These are phyloP conservation scores for Alternaria burnsii DNA, from an alignment of 2,329 filamentous ascomycete genomes.

Conservation along the genomic window DNA sequence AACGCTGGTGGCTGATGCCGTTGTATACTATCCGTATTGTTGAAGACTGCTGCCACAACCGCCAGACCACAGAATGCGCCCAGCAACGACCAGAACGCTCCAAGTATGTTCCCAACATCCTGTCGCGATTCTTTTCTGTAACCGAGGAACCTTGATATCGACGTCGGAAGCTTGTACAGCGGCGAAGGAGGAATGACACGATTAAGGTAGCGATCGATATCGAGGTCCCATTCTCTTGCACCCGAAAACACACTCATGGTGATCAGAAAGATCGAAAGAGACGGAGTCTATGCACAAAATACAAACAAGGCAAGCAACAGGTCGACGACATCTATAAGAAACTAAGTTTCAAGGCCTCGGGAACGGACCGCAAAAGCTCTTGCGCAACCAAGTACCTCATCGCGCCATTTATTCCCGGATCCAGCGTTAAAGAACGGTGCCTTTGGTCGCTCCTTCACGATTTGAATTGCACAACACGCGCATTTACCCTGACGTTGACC, in stretches of 20 bases:
- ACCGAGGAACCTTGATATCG: constrained; percentile 71
- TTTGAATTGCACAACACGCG: background rate
- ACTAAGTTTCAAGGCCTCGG: background rate
- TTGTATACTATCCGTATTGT: constrained; percentile 50
- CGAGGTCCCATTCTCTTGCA: constrained; percentile 62
- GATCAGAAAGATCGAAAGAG: background rate
- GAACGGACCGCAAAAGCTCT: background rate
- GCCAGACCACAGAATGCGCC: constrained; percentile 57
- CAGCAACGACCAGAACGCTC: constrained; percentile 54
- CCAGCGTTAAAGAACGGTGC: background rate
- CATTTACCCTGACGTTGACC: constrained; percentile 3
- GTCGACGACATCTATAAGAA: background rate
- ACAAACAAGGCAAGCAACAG: background rate
- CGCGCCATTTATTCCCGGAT: background rate
- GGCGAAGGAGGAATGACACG: constrained; percentile 72
- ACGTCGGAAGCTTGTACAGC: constrained; percentile 69
- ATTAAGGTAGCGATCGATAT: constrained; percentile 81
- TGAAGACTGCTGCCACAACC: constrained; percentile 54
- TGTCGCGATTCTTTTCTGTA: constrained; percentile 50
- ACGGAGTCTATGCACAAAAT: background rate
- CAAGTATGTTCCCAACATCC: constrained; percentile 54
- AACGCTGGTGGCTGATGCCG: constrained; percentile 53
- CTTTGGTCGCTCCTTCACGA: background rate
- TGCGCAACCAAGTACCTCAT: background rate
- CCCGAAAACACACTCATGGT: constrained; percentile 9